These are phyloP conservation scores for Hypoxylon sp. DNA, from an alignment of 2,329 filamentous ascomycete genomes.

Conservation along the genomic window DNA sequence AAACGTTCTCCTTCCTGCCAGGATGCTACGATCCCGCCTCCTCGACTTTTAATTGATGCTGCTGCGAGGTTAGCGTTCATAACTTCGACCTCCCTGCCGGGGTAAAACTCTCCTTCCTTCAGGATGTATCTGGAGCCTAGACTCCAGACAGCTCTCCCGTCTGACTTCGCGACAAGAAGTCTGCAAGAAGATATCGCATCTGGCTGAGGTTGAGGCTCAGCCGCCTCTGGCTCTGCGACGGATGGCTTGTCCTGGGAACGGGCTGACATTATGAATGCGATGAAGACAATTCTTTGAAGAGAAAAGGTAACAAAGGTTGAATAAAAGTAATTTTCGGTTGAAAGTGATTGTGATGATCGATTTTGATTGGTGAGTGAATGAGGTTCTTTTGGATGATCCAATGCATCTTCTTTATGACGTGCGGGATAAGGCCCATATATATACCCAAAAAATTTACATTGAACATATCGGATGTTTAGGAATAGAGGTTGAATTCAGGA, in stretches of 20 bases:
- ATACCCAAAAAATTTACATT: slow-evolving; percentile 1
- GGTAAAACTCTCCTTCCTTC: slow-evolving; percentile 16
- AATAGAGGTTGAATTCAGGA: slow-evolving; percentile 3
- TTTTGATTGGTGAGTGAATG: slow-evolving; percentile 4
- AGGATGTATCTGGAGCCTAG: slow-evolving; percentile 24
- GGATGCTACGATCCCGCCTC: neutral
- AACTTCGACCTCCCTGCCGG: slow-evolving; percentile 25
- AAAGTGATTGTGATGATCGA: slow-evolving; percentile 9
- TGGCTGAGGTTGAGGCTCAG: slow-evolving; percentile 8
- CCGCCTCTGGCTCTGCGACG: neutral
- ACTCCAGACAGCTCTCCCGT: slow-evolving; percentile 17
- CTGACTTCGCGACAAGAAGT: slow-evolving; percentile 21
- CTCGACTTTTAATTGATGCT: neutral
- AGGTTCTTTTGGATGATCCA: neutral
- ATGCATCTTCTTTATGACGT: neutral
- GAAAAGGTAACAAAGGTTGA: neutral
- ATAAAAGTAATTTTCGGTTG: neutral
- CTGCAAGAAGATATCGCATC: slow-evolving; percentile 10
- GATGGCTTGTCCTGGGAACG: slow-evolving; percentile 31
- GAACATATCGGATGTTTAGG: neutral
- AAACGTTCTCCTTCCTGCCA: slow-evolving; percentile 30
- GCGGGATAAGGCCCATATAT: neutral
- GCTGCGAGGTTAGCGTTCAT: slow-evolving; percentile 17
- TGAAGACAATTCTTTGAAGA: neutral
- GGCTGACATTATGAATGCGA: slow-evolving; percentile 28